Conservation (phyloP, 1,284 basidiomycete species). For the Rhizoctonia solani region DNA sequence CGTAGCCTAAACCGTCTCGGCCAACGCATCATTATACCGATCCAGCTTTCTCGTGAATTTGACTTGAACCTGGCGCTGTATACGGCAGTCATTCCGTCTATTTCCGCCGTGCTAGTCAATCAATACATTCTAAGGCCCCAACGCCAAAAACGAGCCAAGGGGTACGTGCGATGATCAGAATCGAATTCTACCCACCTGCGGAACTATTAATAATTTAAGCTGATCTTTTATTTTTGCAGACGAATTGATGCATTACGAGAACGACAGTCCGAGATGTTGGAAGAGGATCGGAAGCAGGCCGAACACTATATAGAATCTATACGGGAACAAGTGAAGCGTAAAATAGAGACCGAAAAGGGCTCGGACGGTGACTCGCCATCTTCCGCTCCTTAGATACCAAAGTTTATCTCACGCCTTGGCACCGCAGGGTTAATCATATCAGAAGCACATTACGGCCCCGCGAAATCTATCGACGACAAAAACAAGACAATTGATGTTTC, state of each 20-base stretch:
- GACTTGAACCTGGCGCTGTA: constrained; percentile 53
- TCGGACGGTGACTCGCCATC: constrained; percentile 44
- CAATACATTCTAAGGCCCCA: constrained; percentile 61
- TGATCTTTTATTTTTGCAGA: constrained; percentile 38
- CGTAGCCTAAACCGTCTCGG: constrained; percentile 54
- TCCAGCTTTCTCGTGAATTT: constrained; percentile 56
- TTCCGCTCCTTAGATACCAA: not conserved
- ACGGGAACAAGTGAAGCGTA: constrained; percentile 48
- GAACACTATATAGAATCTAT: constrained; percentile 56
- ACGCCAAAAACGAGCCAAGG: constrained; percentile 51
- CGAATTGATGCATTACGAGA: constrained; percentile 56
- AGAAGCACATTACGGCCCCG: constrained; percentile 69
- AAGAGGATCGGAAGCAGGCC: constrained; percentile 60
- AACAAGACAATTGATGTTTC: constrained; percentile 75
- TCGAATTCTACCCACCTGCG: not conserved
- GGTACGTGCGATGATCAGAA: constrained; percentile 48
- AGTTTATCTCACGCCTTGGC: not conserved
- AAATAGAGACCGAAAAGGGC: constrained; percentile 47
- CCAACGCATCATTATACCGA: constrained; percentile 59
- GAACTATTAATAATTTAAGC: not conserved
- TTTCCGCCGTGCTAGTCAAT: constrained; percentile 56
- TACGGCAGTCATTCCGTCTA: constrained; percentile 58
- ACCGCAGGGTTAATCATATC: constrained; percentile 69
- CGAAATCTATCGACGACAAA: constrained; percentile 55
- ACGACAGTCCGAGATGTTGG: constrained; percentile 55